These are phyloP conservation scores for Angomonas deanei DNA, from an alignment of 208 protist species.

Conservation along the genomic window DNA sequence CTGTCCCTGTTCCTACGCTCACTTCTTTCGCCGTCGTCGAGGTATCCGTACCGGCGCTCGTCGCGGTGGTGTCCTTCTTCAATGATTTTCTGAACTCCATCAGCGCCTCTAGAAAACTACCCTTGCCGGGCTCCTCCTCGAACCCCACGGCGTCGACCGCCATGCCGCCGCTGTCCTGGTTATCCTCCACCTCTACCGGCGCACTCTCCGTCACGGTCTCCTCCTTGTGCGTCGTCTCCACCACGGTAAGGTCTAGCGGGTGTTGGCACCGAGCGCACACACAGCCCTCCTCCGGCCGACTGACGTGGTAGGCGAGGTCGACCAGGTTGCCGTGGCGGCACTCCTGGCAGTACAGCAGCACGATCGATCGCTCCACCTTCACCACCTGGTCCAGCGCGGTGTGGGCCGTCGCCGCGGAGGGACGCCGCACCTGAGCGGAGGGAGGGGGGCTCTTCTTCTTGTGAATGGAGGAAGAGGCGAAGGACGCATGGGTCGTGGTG, in stretches of 20 bases:
- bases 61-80: neutral
- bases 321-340: neutral
- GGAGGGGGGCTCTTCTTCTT: too few species aligned
- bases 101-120: neutral
- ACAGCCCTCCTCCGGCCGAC: neutral
- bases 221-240: neutral
- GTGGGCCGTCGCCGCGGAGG: neutral
- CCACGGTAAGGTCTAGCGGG: neutral
- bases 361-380: neutral
- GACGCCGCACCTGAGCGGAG: too few species aligned
- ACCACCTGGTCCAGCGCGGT: neutral
- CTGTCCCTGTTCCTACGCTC: neutral
- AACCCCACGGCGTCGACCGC: neutral
- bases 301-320: neutral
- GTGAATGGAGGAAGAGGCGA: neutral
- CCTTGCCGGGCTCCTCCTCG: conserved; percentile 3
- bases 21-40: neutral
- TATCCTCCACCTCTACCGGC: conserved; percentile 3
- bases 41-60: neutral
- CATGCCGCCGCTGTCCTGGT: neutral
- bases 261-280: neutral
- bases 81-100: neutral
- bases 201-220: neutral
- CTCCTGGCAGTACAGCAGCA: neutral
- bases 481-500: neutral